phyloP scores from a whole-genome alignment of 148 eudicot species.

The Selenicereus undatus region DNA sequence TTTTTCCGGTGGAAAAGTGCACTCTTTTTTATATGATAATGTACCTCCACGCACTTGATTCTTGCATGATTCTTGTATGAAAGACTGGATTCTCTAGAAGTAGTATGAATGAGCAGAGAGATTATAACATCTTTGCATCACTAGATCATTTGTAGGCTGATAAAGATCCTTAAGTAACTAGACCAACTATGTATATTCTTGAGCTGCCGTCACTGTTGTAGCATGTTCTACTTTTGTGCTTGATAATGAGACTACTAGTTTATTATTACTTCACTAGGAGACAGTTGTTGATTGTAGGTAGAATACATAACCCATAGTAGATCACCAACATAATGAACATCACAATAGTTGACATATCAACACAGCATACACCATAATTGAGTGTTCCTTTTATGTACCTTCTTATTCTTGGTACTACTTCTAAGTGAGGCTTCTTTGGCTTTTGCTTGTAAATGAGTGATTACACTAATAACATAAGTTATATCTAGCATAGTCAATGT shows the following conservation, averaged over 20 bases:
- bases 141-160: no score
- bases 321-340: no score
- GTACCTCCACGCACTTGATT: not conserved
- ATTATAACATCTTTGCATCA: no score
- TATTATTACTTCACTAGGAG: not conserved
- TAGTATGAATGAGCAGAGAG: no score
- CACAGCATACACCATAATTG: not conserved
- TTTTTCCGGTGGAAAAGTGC: no score
- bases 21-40: not conserved
- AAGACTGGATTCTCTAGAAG: not conserved
- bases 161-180: conserved; percentile 3
- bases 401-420: not conserved
- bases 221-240: not conserved
- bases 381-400: not conserved
- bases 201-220: not conserved
- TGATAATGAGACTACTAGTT: not conserved
- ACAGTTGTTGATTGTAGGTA: not conserved
- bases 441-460: no score
- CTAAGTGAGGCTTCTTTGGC: no score
- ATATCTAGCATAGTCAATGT: conserved; percentile 9
- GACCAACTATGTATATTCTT: not conserved
- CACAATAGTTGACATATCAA: not conserved
- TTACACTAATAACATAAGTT: not conserved
- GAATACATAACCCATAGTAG: not conserved
- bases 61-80: not conserved